Evolutionary conservation across 306 rosid species (phyloP).

Genomic region (Parietaria judaica): DNA sequence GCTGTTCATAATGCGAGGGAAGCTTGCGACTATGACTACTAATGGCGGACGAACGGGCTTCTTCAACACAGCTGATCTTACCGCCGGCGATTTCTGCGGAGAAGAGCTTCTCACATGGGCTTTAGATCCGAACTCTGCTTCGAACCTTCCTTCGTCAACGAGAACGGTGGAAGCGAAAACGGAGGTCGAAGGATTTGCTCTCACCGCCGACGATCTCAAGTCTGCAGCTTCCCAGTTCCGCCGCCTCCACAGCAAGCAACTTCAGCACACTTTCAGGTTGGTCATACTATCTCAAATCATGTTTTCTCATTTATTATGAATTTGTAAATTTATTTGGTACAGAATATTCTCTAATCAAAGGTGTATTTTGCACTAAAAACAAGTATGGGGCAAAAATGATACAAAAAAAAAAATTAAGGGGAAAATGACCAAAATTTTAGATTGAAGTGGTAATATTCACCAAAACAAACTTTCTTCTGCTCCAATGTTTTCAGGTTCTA

Average conservation of each 20-base stretch:
- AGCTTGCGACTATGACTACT: slow-evolving; percentile 43
- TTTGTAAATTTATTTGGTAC: no score
- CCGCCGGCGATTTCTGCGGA: slow-evolving; percentile 87
- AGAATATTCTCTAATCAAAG: no score
- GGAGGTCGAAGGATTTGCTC: slow-evolving; percentile 88
- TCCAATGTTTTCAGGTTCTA: slow-evolving; percentile 38
- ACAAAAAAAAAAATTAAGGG: no score
- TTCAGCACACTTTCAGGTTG: slow-evolving; percentile 67
- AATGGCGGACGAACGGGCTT: slow-evolving; percentile 73
- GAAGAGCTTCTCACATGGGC: slow-evolving; percentile 98
- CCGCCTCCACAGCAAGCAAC: slow-evolving; percentile 57
- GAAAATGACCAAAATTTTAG: no score
- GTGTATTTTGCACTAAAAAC: no score
- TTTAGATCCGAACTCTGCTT: slow-evolving; percentile 47
- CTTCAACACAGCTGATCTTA: slow-evolving; percentile 43
- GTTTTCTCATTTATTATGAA: neutral
- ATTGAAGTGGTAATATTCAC: neutral
- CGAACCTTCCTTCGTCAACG: slow-evolving; percentile 64
- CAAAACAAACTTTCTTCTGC: neutral
- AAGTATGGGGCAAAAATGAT: no score
- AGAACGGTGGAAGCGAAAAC: slow-evolving; percentile 58
- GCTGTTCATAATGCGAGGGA: slow-evolving; percentile 81
- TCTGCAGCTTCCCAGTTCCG: slow-evolving; percentile 63
- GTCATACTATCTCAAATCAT: slow-evolving; percentile 8
- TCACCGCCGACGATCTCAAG: slow-evolving; percentile 65